A percentile compares a stretch with the other conserved stretches of the same genome.
These are phyloP conservation scores for Pseudopediastrum boryanum DNA, from an alignment of 139 green algal genomes.

Conservation along the genomic window DNA sequence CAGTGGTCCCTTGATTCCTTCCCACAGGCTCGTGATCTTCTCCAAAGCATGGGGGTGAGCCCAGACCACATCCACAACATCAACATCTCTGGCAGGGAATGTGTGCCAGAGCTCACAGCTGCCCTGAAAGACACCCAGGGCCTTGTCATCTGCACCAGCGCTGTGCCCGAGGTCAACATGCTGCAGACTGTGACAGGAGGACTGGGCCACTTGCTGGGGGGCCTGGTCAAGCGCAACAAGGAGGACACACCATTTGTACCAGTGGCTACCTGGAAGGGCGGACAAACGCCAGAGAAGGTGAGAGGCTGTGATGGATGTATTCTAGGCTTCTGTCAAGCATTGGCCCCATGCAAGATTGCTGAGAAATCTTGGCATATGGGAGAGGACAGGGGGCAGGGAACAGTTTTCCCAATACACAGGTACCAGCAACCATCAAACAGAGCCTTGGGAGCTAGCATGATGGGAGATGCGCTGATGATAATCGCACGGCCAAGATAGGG, in stretches of 20 bases:
- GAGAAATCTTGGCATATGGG: no score
- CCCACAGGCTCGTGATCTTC: no score
- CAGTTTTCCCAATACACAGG: no score
- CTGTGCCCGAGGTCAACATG: constrained; percentile 18
- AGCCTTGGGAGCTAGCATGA: no score
- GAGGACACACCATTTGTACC: constrained; percentile 17
- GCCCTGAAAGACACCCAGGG: constrained; percentile 11
- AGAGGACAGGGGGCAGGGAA: no score
- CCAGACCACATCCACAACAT: constrained; percentile 5
- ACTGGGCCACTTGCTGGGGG: neutral
- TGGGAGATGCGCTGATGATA: no score
- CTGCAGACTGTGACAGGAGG: constrained; percentile 5
- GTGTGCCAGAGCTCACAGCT: neutral
- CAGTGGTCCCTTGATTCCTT: no score
- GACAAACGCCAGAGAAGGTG: constrained; percentile 19
- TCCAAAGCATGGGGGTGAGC: constrained; percentile 8
- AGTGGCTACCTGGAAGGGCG: constrained; percentile 19
- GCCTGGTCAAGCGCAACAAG: neutral
- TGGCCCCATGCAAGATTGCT: no score
- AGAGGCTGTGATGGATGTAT: neutral
- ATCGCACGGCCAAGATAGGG: no score
- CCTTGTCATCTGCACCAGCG: constrained; percentile 25
- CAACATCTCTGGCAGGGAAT: neutral
- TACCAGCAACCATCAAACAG: no score
- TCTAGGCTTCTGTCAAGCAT: neutral